Conservation (phyloP, 2,329 filamentous ascomycete species). For the Xylaria sp. region DNA sequence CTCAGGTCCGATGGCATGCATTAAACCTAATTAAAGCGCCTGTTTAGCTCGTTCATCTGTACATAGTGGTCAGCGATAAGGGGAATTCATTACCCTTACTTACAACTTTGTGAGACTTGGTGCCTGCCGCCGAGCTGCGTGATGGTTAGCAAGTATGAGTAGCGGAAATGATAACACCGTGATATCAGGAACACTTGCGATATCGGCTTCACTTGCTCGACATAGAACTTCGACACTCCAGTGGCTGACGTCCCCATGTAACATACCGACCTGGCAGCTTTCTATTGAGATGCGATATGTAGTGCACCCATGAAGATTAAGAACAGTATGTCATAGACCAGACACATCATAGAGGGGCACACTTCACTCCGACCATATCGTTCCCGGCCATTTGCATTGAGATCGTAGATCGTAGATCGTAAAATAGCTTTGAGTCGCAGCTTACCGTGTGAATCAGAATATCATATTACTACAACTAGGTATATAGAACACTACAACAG, state of each 20-base stretch:
- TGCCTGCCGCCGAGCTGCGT: not conserved
- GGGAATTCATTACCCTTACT: not conserved
- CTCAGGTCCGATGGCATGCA: not conserved
- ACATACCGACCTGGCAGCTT: too few species aligned
- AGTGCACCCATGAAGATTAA: not conserved
- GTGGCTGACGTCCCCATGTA: not conserved
- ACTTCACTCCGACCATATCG: not conserved
- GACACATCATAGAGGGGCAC: not conserved
- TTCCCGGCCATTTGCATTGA: not conserved
- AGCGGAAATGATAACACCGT: not conserved
- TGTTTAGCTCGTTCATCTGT: not conserved
- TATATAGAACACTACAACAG: not conserved
- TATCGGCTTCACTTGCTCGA: not conserved
- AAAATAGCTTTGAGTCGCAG: not conserved
- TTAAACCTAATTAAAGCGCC: not conserved
- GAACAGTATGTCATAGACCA: not conserved
- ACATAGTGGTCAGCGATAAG: not conserved
- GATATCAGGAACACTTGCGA: not conserved
- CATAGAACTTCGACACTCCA: too few species aligned
- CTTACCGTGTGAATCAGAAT: not conserved
- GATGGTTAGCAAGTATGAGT: too few species aligned
- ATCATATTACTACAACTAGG: not conserved
- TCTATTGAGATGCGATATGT: not conserved
- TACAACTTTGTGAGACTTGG: not conserved
- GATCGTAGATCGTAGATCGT: too few species aligned